Percentiles rank a stretch among this genome's conserved stretches.
Conservation (phyloP, 2,329 filamentous ascomycete genomes). For the Fusarium albidum region DNA sequence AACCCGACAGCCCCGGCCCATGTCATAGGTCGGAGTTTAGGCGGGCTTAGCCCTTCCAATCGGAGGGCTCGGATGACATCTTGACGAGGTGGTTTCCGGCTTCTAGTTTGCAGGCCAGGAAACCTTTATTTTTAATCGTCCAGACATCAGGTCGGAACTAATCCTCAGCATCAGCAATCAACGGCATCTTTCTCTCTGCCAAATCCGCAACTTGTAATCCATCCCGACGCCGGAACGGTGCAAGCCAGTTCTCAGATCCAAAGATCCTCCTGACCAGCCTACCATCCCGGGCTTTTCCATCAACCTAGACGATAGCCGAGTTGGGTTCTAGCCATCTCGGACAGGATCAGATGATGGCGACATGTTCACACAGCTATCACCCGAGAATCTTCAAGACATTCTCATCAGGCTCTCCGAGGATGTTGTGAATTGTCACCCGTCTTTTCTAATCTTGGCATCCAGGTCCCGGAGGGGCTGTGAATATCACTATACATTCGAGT, state of each 20-base stretch:
- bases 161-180: neutral
- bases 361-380: slow-evolving; percentile 2
- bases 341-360: neutral
- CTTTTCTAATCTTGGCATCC: slow-evolving; percentile 2
- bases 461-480: slow-evolving; percentile 20
- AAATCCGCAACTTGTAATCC: neutral
- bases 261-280: too few relatives aligned
- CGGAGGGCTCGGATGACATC: too few relatives aligned
- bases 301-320: neutral
- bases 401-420: slow-evolving; percentile 2
- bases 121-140: too few relatives aligned
- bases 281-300: too few relatives aligned
- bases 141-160: too few relatives aligned
- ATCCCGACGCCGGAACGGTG: slow-evolving; percentile 4
- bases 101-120: neutral
- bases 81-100: too few relatives aligned
- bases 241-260: slow-evolving; percentile 2
- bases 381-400: slow-evolving; percentile 14
- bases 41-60: slow-evolving; percentile 12
- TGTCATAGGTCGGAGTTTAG: slow-evolving; percentile 30
- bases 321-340: neutral
- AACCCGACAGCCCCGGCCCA: slow-evolving; percentile 9
- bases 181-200: neutral
- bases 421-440: slow-evolving; percentile 5
- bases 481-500: slow-evolving; percentile 19